Base-by-base conservation (phyloP, 148 eudicot species). In the Rhododendron griersonianum region DNA sequence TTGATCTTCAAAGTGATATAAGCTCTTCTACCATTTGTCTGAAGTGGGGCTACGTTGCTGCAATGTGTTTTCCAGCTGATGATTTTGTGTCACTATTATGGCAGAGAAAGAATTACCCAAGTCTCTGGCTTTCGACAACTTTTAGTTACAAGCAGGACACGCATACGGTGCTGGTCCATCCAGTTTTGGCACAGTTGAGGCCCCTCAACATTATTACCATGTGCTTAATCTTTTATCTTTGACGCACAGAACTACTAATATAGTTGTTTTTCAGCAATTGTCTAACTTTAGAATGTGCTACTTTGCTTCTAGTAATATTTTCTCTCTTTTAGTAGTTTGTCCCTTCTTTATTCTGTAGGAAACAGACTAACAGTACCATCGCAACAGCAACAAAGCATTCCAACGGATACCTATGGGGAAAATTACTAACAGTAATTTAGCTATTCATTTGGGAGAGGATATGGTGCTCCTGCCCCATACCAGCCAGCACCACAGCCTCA, bases 361-460 rank as follows among this genome's bases (percentile, higher is more conserved):
- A 81, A 53, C 87, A 81, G 73, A 39, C 41, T 39, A 39, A 39
- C 44, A 41, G 44, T 71, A 74, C 84, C 69, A 53, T 13, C 30
- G 10, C 87, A 86, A 50, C 67, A 71, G 45, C 84, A 86, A 59
- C 87, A 86, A 59, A 41, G 61, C 23, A 25, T 80, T 74, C 80
- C 80, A 81, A 81, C 2, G 25, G 48, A 18, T 67, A 79, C 78
- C 39, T 86, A 86, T 71, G 81, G 83, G 41, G 84, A 71, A 69
- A 81, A 39, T 37, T 80, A 86, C 23, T 84, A 86, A 51, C 95
- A 90, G 91, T 47, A 91, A 78, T 86, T 81, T 87, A 83, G 80
- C 76, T 77, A 45, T 81, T 51, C 91, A 63, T 91, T 89, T 87
- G 89, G 85, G 39, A 87, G 93, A 89, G 91, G 86, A 47, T 91